phyloP scores from a whole-genome alignment of 1,284 basidiomycete genomes.

The Volvariella volvacea region DNA sequence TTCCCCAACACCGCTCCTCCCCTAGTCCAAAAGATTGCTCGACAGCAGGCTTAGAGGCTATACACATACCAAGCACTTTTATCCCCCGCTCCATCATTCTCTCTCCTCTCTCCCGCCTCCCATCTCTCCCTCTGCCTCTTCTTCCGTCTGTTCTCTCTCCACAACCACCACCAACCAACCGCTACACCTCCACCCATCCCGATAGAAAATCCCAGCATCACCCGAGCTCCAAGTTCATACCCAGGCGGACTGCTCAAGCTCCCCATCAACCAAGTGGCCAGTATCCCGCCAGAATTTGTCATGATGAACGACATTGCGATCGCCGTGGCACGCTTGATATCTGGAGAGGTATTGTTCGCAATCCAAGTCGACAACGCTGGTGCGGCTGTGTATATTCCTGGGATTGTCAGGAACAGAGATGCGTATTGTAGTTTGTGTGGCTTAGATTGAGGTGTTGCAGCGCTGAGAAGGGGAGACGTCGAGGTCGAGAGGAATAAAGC shows the following conservation, averaged over 20 bases:
- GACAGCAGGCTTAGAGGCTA: slow-evolving; percentile 21
- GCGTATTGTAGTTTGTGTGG: slow-evolving; percentile 34
- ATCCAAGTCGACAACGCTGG: slow-evolving; percentile 43
- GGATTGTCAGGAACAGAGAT: slow-evolving; percentile 43
- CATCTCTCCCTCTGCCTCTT: slow-evolving; percentile 15
- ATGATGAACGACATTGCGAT: slow-evolving; percentile 48
- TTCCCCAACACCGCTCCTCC: too few species aligned
- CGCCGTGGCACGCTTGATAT: slow-evolving; percentile 42
- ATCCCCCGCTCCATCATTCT: slow-evolving; percentile 28
- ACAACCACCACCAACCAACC: slow-evolving; percentile 26
- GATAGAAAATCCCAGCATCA: slow-evolving; percentile 28
- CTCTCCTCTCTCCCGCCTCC: slow-evolving; percentile 11
- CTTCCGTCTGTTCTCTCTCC: slow-evolving; percentile 30
- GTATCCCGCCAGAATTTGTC: slow-evolving; percentile 52
- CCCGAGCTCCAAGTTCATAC: slow-evolving; percentile 33
- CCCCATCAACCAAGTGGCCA: slow-evolving; percentile 48
- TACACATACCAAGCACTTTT: slow-evolving; percentile 33
- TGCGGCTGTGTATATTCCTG: slow-evolving; percentile 36
- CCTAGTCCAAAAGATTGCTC: too few species aligned
- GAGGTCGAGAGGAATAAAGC: slow-evolving; percentile 32
- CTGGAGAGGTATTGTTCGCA: slow-evolving; percentile 53
- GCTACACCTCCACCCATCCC: slow-evolving; percentile 24
- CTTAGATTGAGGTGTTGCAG: background rate
- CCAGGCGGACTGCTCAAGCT: slow-evolving; percentile 28
- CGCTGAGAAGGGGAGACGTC: background rate